Conservation (phyloP, 2,329 filamentous ascomycete genomes). For the Paraphaeosphaeria minitans region DNA sequence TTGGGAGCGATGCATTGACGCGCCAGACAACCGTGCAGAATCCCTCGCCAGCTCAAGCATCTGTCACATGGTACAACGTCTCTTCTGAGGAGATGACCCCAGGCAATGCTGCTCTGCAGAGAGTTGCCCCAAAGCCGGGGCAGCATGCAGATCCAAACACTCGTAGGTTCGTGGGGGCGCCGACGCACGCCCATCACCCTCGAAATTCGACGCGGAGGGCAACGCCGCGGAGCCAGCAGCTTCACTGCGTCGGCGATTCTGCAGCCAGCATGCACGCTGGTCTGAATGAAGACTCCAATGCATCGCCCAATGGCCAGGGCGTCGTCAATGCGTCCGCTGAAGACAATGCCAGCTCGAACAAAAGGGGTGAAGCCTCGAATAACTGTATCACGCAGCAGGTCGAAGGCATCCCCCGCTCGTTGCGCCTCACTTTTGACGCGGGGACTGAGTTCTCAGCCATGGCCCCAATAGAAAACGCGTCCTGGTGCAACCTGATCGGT, state of each 20-base stretch:
- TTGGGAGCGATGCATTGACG: slow-evolving; percentile 44
- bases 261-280: background rate
- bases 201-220: slow-evolving; percentile 4
- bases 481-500: slow-evolving; percentile 17
- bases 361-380: slow-evolving; percentile 14
- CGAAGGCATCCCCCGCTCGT: slow-evolving; percentile 21
- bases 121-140: slow-evolving; percentile 9
- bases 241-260: background rate
- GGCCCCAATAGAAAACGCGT: slow-evolving; percentile 11
- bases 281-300: background rate
- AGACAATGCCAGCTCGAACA: slow-evolving; percentile 7
- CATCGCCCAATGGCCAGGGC: background rate
- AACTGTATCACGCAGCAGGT: slow-evolving; percentile 24
- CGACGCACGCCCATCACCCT: background rate
- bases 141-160: slow-evolving; percentile 10
- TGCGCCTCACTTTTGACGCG: slow-evolving; percentile 27
- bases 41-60: slow-evolving; percentile 6
- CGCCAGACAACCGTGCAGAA: slow-evolving; percentile 22
- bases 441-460: slow-evolving; percentile 13
- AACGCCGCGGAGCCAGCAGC: background rate
- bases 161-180: slow-evolving; percentile 15
- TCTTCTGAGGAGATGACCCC: slow-evolving; percentile 46
- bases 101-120: slow-evolving; percentile 29
- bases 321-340: background rate
- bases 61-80: slow-evolving; percentile 15